Conservation (phyloP, 75 land plant species). For the Pinus albicaulis region DNA sequence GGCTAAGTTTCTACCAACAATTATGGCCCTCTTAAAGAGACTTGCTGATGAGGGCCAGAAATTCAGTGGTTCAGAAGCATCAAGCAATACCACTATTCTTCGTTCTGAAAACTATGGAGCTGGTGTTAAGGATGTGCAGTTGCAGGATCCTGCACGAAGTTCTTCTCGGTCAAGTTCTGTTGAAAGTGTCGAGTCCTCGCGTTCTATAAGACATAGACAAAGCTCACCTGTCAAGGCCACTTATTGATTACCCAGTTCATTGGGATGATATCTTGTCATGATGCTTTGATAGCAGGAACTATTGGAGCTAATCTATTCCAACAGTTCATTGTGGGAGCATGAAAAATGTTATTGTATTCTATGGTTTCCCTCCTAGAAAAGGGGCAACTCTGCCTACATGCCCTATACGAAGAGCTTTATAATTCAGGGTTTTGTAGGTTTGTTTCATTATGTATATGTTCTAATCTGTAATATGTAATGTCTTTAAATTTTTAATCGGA, state of each 20-base stretch:
- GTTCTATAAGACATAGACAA: constrained; percentile 16
- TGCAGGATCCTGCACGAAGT: not conserved
- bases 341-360: not conserved
- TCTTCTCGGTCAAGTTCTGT: constrained; percentile 20
- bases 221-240: not conserved
- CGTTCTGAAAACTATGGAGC: constrained; percentile 9
- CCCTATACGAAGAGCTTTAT: no score
- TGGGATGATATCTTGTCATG: not conserved
- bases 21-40: constrained; percentile 52
- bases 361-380: not conserved
- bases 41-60: constrained; percentile 56
- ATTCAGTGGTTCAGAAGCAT: constrained; percentile 6
- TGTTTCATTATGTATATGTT: not conserved
- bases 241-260: not conserved
- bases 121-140: not conserved
- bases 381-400: not conserved
- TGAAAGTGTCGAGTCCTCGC: constrained; percentile 13
- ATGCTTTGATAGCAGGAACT: not conserved
- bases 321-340: not conserved
- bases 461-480: constrained; percentile 1
- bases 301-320: not conserved
- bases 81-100: constrained; percentile 12
- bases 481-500: not conserved
- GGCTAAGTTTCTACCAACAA: constrained; percentile 57
- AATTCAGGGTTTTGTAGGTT: not conserved